Conservation (phyloP, 2,329 filamentous ascomycete genomes). For the Trichoderma gracile region DNA sequence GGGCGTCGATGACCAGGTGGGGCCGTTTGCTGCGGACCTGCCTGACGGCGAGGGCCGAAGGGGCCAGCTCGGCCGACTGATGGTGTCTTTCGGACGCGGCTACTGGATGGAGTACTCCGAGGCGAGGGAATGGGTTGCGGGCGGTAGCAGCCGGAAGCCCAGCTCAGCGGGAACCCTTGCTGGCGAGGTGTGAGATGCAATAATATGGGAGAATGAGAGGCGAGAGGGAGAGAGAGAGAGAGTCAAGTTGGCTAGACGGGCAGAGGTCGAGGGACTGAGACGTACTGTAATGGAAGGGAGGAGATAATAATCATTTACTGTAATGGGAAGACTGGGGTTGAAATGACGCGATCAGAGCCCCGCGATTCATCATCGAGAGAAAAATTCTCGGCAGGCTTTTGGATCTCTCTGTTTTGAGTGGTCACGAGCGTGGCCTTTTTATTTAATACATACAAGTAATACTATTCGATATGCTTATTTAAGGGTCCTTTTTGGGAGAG, state of each 20-base stretch:
- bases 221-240: background rate
- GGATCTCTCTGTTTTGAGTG: constrained; percentile 18
- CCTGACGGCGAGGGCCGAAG: constrained; percentile 78
- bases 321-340: constrained; percentile 14
- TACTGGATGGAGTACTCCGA: constrained; percentile 80
- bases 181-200: constrained; percentile 35
- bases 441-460: constrained; percentile 18
- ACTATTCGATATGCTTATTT: constrained; percentile 21
- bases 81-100: constrained; percentile 70
- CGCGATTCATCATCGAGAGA: constrained; percentile 27
- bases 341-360: constrained; percentile 29
- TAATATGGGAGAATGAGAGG: no score
- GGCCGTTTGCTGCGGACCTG: constrained; percentile 67
- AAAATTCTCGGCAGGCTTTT: constrained; percentile 25
- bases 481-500: background rate
- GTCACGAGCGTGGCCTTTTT: constrained; percentile 22
- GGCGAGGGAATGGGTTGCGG: constrained; percentile 68
- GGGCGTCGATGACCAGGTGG: constrained; percentile 53
- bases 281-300: background rate
- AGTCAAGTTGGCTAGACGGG: background rate
- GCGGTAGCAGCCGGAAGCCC: constrained; percentile 59
- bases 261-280: background rate
- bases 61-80: constrained; percentile 73
- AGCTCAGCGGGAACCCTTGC: constrained; percentile 40
- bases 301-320: background rate